Percentiles rank a stretch among this genome's conserved stretches.
phyloP scores from a whole-genome alignment of 441 rosid species.

The Viola pubescens region DNA sequence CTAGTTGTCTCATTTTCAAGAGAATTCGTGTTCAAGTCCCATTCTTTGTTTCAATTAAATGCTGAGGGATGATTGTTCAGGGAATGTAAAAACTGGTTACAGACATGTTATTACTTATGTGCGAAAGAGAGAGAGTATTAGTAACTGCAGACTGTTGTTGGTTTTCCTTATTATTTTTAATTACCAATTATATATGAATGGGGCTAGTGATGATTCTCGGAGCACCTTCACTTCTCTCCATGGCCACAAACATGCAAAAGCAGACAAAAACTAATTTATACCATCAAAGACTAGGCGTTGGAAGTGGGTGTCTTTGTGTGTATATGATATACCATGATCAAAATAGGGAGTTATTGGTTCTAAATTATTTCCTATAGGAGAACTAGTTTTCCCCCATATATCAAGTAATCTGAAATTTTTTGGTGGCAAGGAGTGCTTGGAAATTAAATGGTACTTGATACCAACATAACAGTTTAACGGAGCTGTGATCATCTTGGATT shows the following conservation, averaged over 20 bases:
- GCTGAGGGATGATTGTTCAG: background rate
- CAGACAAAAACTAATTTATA: too few species aligned
- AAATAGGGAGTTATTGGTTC: background rate
- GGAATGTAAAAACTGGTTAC: background rate
- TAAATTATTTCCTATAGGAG: background rate
- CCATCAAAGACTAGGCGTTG: too few species aligned
- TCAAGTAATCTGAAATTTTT: background rate
- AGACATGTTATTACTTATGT: background rate
- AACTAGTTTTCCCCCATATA: background rate
- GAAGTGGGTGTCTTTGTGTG: too few species aligned
- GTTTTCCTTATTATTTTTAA: too few species aligned
- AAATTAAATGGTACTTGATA: background rate
- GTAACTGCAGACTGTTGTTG: too few species aligned
- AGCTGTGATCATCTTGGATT: background rate
- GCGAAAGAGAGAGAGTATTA: background rate
- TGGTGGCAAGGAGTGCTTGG: background rate
- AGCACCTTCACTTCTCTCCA: too few species aligned
- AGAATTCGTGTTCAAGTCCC: conserved; percentile 3
- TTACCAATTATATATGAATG: too few species aligned
- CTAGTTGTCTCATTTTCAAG: conserved; percentile 3
- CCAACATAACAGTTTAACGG: background rate
- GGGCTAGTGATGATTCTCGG: too few species aligned
- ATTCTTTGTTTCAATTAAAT: conserved; percentile 1
- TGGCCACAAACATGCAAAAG: too few species aligned
- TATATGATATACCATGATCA: too few species aligned